A percentile compares a stretch with the other conserved stretches of the same genome.
phyloP scores from a whole-genome alignment of 2,329 filamentous ascomycete genomes.

The Cercospora beticola region DNA sequence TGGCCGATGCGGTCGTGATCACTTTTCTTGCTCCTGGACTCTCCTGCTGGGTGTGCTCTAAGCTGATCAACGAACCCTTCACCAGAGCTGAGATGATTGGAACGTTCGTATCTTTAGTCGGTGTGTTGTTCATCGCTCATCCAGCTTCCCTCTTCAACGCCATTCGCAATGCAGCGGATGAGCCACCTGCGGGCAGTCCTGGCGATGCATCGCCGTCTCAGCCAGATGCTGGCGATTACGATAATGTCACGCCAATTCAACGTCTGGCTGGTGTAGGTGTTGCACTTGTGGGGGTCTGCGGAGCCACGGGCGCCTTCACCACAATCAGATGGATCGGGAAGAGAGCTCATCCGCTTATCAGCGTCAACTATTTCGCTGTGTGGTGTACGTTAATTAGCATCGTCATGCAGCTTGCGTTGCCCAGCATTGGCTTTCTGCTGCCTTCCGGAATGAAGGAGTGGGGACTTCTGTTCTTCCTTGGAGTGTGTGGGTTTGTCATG shows the following conservation, averaged over 20 bases:
- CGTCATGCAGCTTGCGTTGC: constrained; percentile 57
- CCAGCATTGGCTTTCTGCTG: constrained; percentile 57
- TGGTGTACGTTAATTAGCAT: constrained; percentile 69
- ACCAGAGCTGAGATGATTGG: constrained; percentile 74
- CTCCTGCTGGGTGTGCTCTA: constrained; percentile 75
- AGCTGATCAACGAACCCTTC: constrained; percentile 74
- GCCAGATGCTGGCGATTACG: constrained; percentile 40
- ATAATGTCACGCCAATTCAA: constrained; percentile 58
- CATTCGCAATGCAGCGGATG: constrained; percentile 32
- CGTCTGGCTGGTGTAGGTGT: constrained; percentile 68
- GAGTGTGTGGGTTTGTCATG: constrained; percentile 74
- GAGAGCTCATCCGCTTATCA: constrained; percentile 77
- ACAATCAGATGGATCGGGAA: constrained; percentile 77
- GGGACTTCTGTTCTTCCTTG: constrained; percentile 66
- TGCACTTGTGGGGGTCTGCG: constrained; percentile 74
- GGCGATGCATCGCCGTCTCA: constrained; percentile 34
- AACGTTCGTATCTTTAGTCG: constrained; percentile 70
- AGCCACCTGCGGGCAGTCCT: constrained; percentile 37
- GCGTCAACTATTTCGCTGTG: constrained; percentile 77
- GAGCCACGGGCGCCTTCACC: constrained; percentile 71
- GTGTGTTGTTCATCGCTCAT: constrained; percentile 79
- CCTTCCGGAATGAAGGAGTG: constrained; percentile 60
- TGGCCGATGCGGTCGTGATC: constrained; percentile 85
- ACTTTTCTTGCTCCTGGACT: constrained; percentile 81
- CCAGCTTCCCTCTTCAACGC: constrained; percentile 59